phyloP scores from a whole-genome alignment of 306 rosid species.

The Vicia sativa region DNA sequence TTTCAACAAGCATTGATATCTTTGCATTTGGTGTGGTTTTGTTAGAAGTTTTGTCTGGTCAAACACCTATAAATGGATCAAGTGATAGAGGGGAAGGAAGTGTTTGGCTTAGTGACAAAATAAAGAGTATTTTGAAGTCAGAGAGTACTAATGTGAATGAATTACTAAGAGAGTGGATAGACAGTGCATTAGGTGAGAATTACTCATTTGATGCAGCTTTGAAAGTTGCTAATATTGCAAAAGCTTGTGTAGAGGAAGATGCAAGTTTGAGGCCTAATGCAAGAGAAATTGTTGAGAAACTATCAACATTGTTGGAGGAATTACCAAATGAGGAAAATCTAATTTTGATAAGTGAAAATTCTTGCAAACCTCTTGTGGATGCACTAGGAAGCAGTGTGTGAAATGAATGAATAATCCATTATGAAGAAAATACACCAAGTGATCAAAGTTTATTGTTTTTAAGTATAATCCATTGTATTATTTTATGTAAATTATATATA shows the following conservation, averaged over 20 bases:
- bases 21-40: constrained; percentile 77
- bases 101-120: constrained; percentile 59
- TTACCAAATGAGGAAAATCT: constrained; percentile 56
- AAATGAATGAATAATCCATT: constrained; percentile 42
- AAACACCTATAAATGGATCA: constrained; percentile 60
- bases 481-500: too few species aligned
- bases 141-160: constrained; percentile 59
- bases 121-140: constrained; percentile 54
- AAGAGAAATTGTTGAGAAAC: constrained; percentile 63
- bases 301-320: constrained; percentile 67
- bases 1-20: constrained; percentile 67
- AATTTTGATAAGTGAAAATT: constrained; percentile 60
- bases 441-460: background rate
- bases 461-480: background rate
- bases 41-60: constrained; percentile 71
- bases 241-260: constrained; percentile 76
- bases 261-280: constrained; percentile 66
- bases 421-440: constrained; percentile 8
- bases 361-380: constrained; percentile 69
- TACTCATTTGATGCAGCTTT: constrained; percentile 72
- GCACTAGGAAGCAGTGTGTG: constrained; percentile 49
- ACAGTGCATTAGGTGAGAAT: constrained; percentile 67
- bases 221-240: constrained; percentile 59
- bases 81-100: constrained; percentile 54
- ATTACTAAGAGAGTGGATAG: constrained; percentile 79